phyloP scores from a whole-genome alignment of 805 yeast genomes.

The Starmerella potacharoeniae region DNA sequence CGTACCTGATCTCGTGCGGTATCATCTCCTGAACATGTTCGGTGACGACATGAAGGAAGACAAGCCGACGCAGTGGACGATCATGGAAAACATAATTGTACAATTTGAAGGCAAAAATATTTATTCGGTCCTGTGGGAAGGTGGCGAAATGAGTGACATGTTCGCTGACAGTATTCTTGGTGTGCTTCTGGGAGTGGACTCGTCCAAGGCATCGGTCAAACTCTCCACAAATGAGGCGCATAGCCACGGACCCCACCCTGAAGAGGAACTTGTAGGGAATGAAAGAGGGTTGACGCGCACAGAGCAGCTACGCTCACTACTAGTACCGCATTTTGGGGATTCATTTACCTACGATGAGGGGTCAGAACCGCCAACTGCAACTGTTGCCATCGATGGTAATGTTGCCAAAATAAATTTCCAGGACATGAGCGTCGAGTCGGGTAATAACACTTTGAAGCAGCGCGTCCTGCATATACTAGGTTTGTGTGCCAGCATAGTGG shows the following conservation, averaged over 20 bases:
- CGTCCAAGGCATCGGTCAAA: constrained; percentile 91
- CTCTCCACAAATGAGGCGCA: constrained; percentile 44
- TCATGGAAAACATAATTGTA: constrained; percentile 55
- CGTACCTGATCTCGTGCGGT: constrained; percentile 63
- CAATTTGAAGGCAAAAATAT: constrained; percentile 36
- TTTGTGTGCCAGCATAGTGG: constrained; percentile 68
- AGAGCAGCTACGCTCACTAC: constrained; percentile 46
- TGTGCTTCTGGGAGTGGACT: constrained; percentile 78
- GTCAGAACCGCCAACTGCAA: constrained; percentile 34
- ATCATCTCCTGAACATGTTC: constrained; percentile 94
- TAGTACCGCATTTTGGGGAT: constrained; percentile 83
- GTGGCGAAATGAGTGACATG: constrained; percentile 79
- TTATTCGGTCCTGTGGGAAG: constrained; percentile 78
- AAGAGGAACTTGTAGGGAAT: constrained; percentile 5
- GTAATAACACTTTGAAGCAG: constrained; percentile 63
- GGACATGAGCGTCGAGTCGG: constrained; percentile 57
- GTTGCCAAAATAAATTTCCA: constrained; percentile 59
- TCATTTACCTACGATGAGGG: constrained; percentile 36
- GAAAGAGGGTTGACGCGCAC: constrained; percentile 29
- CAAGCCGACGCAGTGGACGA: constrained; percentile 28
- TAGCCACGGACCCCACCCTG: constrained; percentile 32
- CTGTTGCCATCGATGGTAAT: constrained; percentile 60
- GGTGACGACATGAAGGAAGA: constrained; percentile 50
- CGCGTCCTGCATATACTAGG: constrained; percentile 71
- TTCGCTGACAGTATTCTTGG: constrained; percentile 92